Evolutionary conservation across 768 basidiomycete species (phyloP).

Genomic region (Leccinum disarticulatum): DNA sequence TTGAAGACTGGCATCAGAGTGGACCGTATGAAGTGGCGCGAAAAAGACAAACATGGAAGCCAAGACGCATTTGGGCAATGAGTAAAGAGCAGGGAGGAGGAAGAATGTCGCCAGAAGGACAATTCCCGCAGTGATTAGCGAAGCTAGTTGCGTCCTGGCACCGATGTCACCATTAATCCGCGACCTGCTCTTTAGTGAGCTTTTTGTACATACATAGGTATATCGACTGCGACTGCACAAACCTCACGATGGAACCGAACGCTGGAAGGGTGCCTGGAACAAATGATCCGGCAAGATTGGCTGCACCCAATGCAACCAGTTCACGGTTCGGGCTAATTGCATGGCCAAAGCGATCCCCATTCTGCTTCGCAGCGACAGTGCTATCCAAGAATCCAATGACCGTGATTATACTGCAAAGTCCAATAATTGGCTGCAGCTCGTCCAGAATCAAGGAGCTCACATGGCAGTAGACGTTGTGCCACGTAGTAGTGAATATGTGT

Average conservation of each 20-base stretch:
- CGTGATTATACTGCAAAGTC: conserved; percentile 57
- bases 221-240: conserved; percentile 14
- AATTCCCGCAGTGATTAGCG: conserved; percentile 69
- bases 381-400: conserved; percentile 92
- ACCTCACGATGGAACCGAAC: conserved; percentile 92
- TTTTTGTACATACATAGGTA: neutral
- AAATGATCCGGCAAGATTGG: conserved; percentile 77
- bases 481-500: conserved; percentile 63
- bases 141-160: conserved; percentile 86
- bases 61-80: conserved; percentile 85
- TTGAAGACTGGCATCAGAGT: conserved; percentile 30
- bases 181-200: conserved; percentile 42
- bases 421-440: neutral
- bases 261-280: conserved; percentile 89
- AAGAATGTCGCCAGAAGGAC: conserved; percentile 87
- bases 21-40: neutral
- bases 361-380: conserved; percentile 95
- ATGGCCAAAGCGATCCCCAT: conserved; percentile 79
- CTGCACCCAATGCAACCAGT: conserved; percentile 84
- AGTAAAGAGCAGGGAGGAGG: conserved; percentile 82
- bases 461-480: conserved; percentile 84
- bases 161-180: conserved; percentile 91
- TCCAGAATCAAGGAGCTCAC: conserved; percentile 36
- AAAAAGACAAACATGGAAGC: conserved; percentile 70
- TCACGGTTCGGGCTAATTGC: conserved; percentile 93